Base-by-base conservation (phyloP, 1,139 yeast genomes). In the Blastobotrys raffinosifermentans region DNA sequence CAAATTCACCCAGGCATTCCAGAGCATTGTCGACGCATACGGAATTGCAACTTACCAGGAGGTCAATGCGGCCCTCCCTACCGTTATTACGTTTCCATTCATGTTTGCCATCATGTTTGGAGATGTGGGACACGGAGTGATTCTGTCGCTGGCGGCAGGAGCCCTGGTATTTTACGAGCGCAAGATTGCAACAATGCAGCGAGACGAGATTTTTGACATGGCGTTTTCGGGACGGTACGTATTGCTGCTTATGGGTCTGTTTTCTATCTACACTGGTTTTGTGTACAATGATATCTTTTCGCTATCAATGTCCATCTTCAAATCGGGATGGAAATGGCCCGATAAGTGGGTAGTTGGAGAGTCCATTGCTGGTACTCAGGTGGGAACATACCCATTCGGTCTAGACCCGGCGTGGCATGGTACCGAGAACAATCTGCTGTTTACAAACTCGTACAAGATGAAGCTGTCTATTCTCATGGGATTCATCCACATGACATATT, bases 61-160 rank as follows among this genome's bases (percentile, higher is more conserved):
- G 61, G 93, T 91, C 25, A 91, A 91, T 55, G 96, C 98, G 2
- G 97, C 96, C 39, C 70, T 91, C 48, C 94, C 98, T 3, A 85
- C 99, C 0, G 75, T 89, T 33, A 83, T 91, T 23, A 91, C 99
- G 0, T 91, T 91, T 66, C 99, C 99, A 10, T 91, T 93, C 63
- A 86, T 91, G 96, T 91, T 91, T 68, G 96, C 98, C 25, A 84
- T 93, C 51, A 91, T 91, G 99, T 91, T 91, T 70, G 99, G 98
- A 63, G 99, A 91, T 65, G 64, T 89, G 45, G 99, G 99, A 3
- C 99, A 91, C 60, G 98, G 98, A 13, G 67, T 86, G 38, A 73
- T 93, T 44, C 69, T 93, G 51, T 67, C 79, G 31, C 60, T 85
- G 47, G 89, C 84, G 8, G 94, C 94, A 6, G 58, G 77, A 22